Evolutionary conservation across 352 stramenopile species (phyloP).

Genomic region (Globisporangium okanoganense): DNA sequence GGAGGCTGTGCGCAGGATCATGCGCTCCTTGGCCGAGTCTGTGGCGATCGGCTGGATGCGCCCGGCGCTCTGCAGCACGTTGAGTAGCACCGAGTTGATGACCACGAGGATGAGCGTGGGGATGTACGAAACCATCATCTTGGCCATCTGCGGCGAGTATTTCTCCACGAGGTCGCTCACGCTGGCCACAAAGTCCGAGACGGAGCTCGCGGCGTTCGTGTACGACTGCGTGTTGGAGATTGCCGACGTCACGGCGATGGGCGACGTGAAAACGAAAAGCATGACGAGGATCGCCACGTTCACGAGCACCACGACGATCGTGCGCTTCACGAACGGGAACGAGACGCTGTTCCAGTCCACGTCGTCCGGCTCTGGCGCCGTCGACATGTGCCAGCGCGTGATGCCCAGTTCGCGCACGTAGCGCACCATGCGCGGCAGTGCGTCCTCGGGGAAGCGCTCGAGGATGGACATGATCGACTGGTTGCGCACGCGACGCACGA

Average conservation of each 20-base stretch:
- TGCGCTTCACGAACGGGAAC: slow-evolving; percentile 79
- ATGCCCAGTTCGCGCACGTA: slow-evolving; percentile 79
- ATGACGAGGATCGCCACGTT: slow-evolving; percentile 75
- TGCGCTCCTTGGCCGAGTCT: slow-evolving; percentile 80
- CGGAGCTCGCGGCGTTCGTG: slow-evolving; percentile 48
- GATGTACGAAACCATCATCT: slow-evolving; percentile 75
- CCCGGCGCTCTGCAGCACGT: slow-evolving; percentile 74
- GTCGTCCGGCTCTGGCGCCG: slow-evolving; percentile 76
- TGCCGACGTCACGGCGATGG: slow-evolving; percentile 76
- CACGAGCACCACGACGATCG: slow-evolving; percentile 59
- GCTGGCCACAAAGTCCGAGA: slow-evolving; percentile 65
- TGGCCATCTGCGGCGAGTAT: slow-evolving; percentile 77
- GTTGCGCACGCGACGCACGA: slow-evolving; percentile 71
- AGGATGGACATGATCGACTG: slow-evolving; percentile 76
- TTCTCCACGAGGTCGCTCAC: slow-evolving; percentile 52
- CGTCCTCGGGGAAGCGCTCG: slow-evolving; percentile 59
- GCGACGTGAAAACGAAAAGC: slow-evolving; percentile 80
- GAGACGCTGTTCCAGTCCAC: slow-evolving; percentile 86
- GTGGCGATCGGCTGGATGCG: slow-evolving; percentile 83
- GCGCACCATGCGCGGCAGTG: slow-evolving; percentile 51
- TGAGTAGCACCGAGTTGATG: slow-evolving; percentile 85
- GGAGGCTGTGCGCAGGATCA: slow-evolving; percentile 73
- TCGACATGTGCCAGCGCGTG: slow-evolving; percentile 72
- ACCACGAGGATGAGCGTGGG: slow-evolving; percentile 85
- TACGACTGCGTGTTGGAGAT: slow-evolving; percentile 71